Conservation (phyloP, 192 early-diverging fungal species). For the Lunasporangiospora selenospora region DNA sequence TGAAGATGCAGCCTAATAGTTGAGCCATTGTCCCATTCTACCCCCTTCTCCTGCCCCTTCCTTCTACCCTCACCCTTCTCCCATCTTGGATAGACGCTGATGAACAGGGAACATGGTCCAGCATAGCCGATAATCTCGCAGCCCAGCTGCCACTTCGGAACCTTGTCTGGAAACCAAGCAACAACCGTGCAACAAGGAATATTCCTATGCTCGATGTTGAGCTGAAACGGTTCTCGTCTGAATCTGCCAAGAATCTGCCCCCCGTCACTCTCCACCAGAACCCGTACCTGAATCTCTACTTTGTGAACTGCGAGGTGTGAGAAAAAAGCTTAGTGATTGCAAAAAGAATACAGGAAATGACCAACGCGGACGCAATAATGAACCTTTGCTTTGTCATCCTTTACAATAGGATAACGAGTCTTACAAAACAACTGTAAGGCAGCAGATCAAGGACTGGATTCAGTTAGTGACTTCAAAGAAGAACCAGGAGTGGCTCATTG, state of each 20-base stretch:
- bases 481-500: conserved; percentile 91
- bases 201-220: conserved; percentile 69
- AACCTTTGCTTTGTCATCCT: not conserved
- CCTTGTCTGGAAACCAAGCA: conserved; percentile 78
- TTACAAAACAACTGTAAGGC: conserved; percentile 69
- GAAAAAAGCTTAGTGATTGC: not conserved
- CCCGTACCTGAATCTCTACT: conserved; percentile 80
- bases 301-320: conserved; percentile 77
- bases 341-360: not conserved
- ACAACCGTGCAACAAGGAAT: conserved; percentile 64
- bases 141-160: conserved; percentile 81
- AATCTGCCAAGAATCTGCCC: conserved; percentile 46
- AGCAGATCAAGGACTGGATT: conserved; percentile 82
- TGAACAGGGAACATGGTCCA: conserved; percentile 67
- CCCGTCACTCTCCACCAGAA: conserved; percentile 56
- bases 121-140: conserved; percentile 68
- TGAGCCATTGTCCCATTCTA: too few relatives aligned
- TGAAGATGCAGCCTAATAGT: not conserved
- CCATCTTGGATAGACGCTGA: conserved; percentile 52
- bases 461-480: conserved; percentile 75
- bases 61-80: not conserved
- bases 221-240: conserved; percentile 55
- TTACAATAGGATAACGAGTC: conserved; percentile 75
- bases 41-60: too few relatives aligned
- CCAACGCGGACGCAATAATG: not conserved